These are phyloP conservation scores for Prinsepia uniflora DNA, from an alignment of 306 rosid genomes.

Conservation along the genomic window DNA sequence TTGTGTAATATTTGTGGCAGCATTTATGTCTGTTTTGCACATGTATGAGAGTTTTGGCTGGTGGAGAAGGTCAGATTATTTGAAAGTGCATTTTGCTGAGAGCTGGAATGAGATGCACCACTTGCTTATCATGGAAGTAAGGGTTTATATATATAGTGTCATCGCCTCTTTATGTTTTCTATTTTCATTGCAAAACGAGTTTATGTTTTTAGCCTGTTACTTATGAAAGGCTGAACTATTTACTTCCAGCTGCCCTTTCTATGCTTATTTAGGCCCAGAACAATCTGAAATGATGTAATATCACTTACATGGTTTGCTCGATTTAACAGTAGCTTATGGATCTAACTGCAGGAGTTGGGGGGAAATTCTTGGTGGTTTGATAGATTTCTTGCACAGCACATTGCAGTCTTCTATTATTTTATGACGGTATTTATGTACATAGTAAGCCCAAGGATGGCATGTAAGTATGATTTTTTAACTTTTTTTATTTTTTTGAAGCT, in stretches of 20 bases:
- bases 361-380: constrained; percentile 97
- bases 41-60: constrained; percentile 97
- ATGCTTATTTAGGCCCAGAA: not conserved
- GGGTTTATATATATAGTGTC: not conserved
- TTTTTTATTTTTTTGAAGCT: no score
- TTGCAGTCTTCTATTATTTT: constrained; percentile 69
- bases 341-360: constrained; percentile 85
- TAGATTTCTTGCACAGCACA: constrained; percentile 95
- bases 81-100: constrained; percentile 98
- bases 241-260: not conserved
- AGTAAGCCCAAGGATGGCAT: constrained; percentile 97
- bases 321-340: constrained; percentile 10
- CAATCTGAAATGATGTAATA: constrained; percentile 1
- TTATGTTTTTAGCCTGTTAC: no score
- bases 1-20: constrained; percentile 37
- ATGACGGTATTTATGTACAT: constrained; percentile 78
- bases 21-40: constrained; percentile 90
- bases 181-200: no score
- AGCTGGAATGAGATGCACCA: constrained; percentile 99
- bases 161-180: no score
- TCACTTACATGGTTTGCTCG: constrained; percentile 14
- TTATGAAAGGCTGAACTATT: not conserved
- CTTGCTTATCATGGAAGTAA: constrained; percentile 96
- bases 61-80: constrained; percentile 97
- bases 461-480: constrained; percentile 43